Conservation (phyloP, 495 filamentous ascomycete genomes). For the Xylaria scruposa region DNA sequence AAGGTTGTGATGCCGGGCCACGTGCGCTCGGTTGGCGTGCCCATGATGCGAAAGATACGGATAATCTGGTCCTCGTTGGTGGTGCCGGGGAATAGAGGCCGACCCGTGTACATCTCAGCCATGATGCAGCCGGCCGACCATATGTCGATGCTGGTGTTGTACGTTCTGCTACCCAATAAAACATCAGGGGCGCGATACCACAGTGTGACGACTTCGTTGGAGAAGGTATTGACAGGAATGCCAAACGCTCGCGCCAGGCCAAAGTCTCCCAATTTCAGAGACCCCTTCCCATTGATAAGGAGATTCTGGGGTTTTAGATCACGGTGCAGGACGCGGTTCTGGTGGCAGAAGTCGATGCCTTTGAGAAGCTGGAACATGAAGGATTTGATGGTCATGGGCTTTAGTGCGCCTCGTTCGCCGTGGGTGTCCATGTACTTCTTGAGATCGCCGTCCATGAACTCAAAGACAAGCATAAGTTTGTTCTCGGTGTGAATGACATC, state of each 20-base stretch:
- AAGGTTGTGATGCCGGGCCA: conserved; percentile 92
- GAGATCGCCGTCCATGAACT: conserved; percentile 98
- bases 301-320: conserved; percentile 96
- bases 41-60: conserved; percentile 97
- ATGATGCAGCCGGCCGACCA: conserved; percentile 98
- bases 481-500: conserved; percentile 99
- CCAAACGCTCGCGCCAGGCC: conserved; percentile 92
- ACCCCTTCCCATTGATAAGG: conserved; percentile 89
- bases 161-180: conserved; percentile 86
- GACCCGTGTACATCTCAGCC: conserved; percentile 96
- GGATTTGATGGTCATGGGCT: conserved; percentile 87
- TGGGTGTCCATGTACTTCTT: conserved; percentile 99
- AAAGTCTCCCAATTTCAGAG: conserved; percentile 94
- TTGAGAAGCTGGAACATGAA: conserved; percentile 97
- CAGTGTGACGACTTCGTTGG: conserved; percentile 94
- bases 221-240: conserved; percentile 98
- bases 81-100: conserved; percentile 91
- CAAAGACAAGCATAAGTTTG: conserved; percentile 98
- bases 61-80: conserved; percentile 95
- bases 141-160: conserved; percentile 98
- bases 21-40: conserved; percentile 87
- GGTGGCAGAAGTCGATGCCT: conserved; percentile 96
- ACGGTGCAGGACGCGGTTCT: conserved; percentile 94
- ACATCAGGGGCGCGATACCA: conserved; percentile 98
- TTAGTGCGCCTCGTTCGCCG: conserved; percentile 81